Base-by-base conservation (phyloP, 495 filamentous ascomycete species). In the Aspergillus panamensis region DNA sequence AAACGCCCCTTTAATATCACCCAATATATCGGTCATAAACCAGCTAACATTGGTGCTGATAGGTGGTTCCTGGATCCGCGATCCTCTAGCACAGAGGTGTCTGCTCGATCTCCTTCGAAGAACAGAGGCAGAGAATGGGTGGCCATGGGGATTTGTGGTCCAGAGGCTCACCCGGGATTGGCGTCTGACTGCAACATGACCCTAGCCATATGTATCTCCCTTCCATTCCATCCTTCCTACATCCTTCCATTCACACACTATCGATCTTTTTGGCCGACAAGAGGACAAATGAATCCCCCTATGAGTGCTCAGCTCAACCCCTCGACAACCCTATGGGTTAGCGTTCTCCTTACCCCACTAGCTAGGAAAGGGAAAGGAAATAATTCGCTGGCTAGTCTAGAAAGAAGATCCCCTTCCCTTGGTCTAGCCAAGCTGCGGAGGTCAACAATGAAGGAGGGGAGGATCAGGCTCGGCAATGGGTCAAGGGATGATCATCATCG, bases 1-100 rank as follows among this genome's bases (percentile, higher is more conserved):
- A 67, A 59, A 8, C 14, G 19, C 9, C 53, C 19, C 20, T 21
- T 19, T 30, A 16, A 31, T 37, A 21, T 49, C 10, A 31, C 47
- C 25, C 13, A 10, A 5, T n/a, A 29, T 29, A 6, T 20, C 25
- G 8, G 47, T 13, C 31, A 49, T 31, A 52, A 29, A 42, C 48
- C 33, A 55, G 35, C 52, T 53, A 10, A 57, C 32, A 43, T 30
- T 25, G 25, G 17, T 6, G 16, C 32, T 39, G 5, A 7, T 50
- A 75, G 72, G 70, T 49, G 63, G 69, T 47, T 66, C 68, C 16
- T 75, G 72, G 71, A 69, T 77, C 16, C 61, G 52, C 14, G 58
- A 67, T 20, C 56, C 66, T 9, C 59, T 62, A 1, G 58, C 63
- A 6, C 66, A 62, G 21, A 62, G 49, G 29, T 58, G 55, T 42